Conservation (phyloP, 352 stramenopile species). For the Pythium pyrilobum region DNA sequence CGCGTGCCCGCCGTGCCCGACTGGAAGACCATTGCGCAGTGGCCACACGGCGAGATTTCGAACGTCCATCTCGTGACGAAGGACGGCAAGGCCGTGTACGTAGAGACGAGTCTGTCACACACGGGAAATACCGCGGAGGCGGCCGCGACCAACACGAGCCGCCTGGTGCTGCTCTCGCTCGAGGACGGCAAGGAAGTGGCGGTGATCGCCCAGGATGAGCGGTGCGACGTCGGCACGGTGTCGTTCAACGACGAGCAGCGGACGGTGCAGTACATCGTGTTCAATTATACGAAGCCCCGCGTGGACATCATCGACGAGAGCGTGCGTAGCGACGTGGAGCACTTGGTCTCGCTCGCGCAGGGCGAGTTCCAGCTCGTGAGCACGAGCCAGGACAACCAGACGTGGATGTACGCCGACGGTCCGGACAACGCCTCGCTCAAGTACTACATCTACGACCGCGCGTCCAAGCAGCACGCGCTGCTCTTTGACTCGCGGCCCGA, state of each 20-base stretch:
- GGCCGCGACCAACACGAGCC: slow-evolving; percentile 26
- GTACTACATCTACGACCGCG: slow-evolving; percentile 41
- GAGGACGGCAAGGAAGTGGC: slow-evolving; percentile 24
- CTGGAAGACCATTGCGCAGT: slow-evolving; percentile 32
- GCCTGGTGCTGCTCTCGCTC: slow-evolving; percentile 34
- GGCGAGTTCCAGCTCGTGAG: slow-evolving; percentile 30
- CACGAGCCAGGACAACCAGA: slow-evolving; percentile 38
- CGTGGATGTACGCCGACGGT: slow-evolving; percentile 52
- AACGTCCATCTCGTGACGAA: slow-evolving; percentile 23
- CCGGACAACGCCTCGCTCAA: slow-evolving; percentile 53
- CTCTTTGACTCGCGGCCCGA: slow-evolving; percentile 34
- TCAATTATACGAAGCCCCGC: slow-evolving; percentile 33
- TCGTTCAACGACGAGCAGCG: slow-evolving; percentile 24
- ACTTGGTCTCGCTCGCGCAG: slow-evolving; percentile 7
- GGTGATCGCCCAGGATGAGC: slow-evolving; percentile 24
- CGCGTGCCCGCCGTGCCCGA: slow-evolving; percentile 16
- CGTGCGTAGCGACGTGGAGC: slow-evolving; percentile 27
- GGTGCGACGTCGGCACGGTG: slow-evolving; percentile 24
- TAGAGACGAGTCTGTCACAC: slow-evolving; percentile 35
- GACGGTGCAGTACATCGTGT: slow-evolving; percentile 21
- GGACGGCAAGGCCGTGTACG: slow-evolving; percentile 27
- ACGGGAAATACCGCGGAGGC: not conserved
- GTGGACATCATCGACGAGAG: slow-evolving; percentile 27
- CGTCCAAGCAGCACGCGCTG: slow-evolving; percentile 21
- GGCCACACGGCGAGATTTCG: slow-evolving; percentile 31